Percentiles rank a stretch among this genome's conserved stretches.
Evolutionary conservation across 257 asterid genomes (phyloP).

Genomic region (Scutellaria minor): DNA sequence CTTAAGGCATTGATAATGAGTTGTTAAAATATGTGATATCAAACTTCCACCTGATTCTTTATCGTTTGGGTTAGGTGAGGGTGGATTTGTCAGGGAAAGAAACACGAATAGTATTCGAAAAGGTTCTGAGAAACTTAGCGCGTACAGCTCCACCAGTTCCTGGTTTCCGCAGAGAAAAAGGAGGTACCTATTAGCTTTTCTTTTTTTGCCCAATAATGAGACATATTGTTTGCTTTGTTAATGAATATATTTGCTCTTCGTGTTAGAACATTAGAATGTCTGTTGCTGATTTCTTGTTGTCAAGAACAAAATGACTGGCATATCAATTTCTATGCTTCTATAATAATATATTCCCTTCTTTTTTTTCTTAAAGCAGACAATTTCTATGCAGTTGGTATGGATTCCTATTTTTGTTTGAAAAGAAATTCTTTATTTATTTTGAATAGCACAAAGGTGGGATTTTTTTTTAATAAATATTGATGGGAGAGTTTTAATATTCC

Average conservation of each 20-base stretch:
- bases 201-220: neutral
- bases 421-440: neutral
- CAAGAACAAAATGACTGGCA: neutral
- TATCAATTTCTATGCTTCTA: too few species aligned
- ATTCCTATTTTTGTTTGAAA: too few species aligned
- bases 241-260: conserved; percentile 15
- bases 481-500: conserved; percentile 8
- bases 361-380: too few species aligned
- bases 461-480: neutral
- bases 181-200: conserved; percentile 55
- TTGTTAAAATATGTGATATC: conserved; percentile 1
- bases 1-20: neutral
- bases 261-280: neutral
- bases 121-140: conserved; percentile 64
- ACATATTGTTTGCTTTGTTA: conserved; percentile 16
- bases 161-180: conserved; percentile 80
- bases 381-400: too few species aligned
- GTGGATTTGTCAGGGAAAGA: conserved; percentile 77
- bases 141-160: conserved; percentile 86
- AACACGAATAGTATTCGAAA: conserved; percentile 66
- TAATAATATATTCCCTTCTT: too few species aligned
- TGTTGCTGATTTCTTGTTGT: conserved; percentile 18
- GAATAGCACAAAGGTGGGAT: neutral
- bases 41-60: conserved; percentile 23
- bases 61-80: conserved; percentile 58